Evolutionary conservation across 2,329 filamentous ascomycete species (phyloP).

Genomic region (Fusarium floridanum): DNA sequence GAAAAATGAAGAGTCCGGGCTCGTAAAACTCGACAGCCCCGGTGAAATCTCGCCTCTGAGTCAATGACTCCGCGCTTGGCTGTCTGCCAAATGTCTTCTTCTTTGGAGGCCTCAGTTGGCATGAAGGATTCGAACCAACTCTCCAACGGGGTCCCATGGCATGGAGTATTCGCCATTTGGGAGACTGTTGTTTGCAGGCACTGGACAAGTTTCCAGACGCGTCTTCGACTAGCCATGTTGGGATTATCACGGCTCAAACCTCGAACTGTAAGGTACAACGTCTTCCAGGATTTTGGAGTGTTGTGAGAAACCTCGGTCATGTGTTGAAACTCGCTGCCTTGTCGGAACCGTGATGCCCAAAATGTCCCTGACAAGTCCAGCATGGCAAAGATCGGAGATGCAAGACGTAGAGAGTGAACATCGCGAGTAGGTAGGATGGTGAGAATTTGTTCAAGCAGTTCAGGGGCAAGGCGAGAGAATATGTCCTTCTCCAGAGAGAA

Average conservation of each 20-base stretch:
- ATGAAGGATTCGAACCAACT: slow-evolving; percentile 20
- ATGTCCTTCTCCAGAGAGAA: neutral
- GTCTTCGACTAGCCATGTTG: slow-evolving; percentile 24
- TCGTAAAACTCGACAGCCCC: slow-evolving; percentile 16
- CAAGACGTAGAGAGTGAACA: slow-evolving; percentile 26
- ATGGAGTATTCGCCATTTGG: slow-evolving; percentile 20
- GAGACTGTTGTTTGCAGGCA: neutral
- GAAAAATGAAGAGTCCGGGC: neutral
- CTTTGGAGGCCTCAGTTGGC: neutral
- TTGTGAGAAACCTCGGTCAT: slow-evolving; percentile 10
- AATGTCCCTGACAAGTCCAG: slow-evolving; percentile 22
- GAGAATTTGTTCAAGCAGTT: slow-evolving; percentile 25
- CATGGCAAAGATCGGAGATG: slow-evolving; percentile 23
- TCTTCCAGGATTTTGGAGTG: slow-evolving; percentile 22
- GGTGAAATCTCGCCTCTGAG: neutral
- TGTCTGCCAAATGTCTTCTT: neutral
- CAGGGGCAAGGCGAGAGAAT: slow-evolving; percentile 20
- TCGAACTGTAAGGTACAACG: slow-evolving; percentile 10
- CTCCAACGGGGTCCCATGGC: neutral
- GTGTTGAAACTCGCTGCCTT: slow-evolving; percentile 19
- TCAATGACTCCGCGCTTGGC: slow-evolving; percentile 11
- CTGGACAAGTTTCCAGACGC: slow-evolving; percentile 11
- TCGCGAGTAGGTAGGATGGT: slow-evolving; percentile 12
- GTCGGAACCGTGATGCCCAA: slow-evolving; percentile 29
- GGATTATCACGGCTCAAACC: neutral